Base-by-base conservation (phyloP, 805 yeast genomes). In the baker's yeast (Saccharomyces cerevisiae) region DNA sequence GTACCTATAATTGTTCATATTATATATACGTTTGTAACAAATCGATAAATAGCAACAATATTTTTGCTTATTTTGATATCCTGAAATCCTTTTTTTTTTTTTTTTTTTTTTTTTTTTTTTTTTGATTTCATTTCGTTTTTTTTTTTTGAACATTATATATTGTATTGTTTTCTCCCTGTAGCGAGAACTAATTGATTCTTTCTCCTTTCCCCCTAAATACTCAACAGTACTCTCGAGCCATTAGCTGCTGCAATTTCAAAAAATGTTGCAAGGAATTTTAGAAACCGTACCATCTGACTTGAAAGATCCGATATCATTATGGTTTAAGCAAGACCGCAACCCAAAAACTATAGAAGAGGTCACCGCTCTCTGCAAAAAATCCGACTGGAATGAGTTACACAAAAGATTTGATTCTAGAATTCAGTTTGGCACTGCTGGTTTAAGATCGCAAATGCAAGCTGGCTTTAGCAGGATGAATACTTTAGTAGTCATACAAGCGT, bases 371-470 rank as follows among this genome's bases (percentile, higher is more conserved):
- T 74, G 76, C 13, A 63, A 65, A 0, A 55, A 58, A 0, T 59
- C 69, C 2, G 65, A 81, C 55, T 70, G 72, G 60, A 69, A 63
- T 0, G 81, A 73, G 51, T 73, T 89, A 41, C 80, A 79, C 48
- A 65, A 66, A 41, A 74, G 86, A 51, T 73, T 89, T 30, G 64
- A 78, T 47, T 60, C 64, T n/a, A 71, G 96, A 52, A 84, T 91
- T 28, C 73, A 82, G 11, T 92, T 92, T 70, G 98, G 98, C 0
- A 92, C 98, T 0, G 97, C 98, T 2, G 98, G 97, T 0, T 78
- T 94, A 49, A 75, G 99, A 28, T 81, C 96, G 1, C 73, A 77
- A 24, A 90, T 94, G 97, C 91, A 84, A 57, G 89, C 97, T 0
- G 98, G 99, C 0, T 90, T 87, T 66, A 79, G 82, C 51, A 80